Evolutionary conservation across 176 grass and related monocot genomes (phyloP).

Genomic region (Hordeum marinum): DNA sequence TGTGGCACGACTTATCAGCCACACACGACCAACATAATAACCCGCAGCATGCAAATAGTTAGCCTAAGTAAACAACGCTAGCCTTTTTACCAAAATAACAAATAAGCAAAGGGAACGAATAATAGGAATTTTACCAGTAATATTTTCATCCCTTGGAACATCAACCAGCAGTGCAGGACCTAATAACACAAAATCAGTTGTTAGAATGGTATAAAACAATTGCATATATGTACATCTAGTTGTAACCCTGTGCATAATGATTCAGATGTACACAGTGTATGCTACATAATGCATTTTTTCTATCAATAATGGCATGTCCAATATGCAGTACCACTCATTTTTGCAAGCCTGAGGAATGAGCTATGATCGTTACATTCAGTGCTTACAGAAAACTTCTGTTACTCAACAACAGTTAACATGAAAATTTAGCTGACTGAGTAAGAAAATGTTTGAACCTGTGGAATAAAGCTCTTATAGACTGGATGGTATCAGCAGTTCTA

Average conservation of each 20-base stretch:
- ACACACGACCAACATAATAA: neutral
- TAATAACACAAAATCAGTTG: neutral
- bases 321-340: neutral
- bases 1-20: neutral
- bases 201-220: neutral
- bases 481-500: neutral
- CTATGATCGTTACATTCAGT: neutral
- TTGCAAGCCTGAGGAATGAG: neutral
- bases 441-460: neutral
- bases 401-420: neutral
- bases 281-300: neutral
- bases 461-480: neutral
- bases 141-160: constrained; percentile 50
- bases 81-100: neutral
- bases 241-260: neutral
- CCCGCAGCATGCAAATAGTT: neutral
- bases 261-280: neutral
- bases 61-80: neutral
- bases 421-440: neutral
- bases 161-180: constrained; percentile 48
- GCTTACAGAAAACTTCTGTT: neutral
- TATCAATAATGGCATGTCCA: neutral
- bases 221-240: neutral
- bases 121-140: constrained; percentile 32
- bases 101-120: neutral